These are phyloP conservation scores for Incumbomyces lentus DNA, from an alignment of 2,329 filamentous ascomycete species.

Conservation along the genomic window DNA sequence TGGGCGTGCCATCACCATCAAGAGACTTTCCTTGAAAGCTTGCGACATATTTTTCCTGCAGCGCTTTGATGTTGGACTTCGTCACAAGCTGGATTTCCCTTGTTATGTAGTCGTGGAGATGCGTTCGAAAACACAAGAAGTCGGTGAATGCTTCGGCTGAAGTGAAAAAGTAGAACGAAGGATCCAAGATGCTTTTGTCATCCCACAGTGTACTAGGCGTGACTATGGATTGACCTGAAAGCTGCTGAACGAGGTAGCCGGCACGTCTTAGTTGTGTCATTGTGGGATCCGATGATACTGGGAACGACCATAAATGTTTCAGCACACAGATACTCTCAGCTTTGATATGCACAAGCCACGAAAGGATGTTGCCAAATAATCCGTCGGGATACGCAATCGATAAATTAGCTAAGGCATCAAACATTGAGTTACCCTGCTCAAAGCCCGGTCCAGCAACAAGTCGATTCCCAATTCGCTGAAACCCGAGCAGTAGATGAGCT, in stretches of 20 bases:
- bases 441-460: slow-evolving; percentile 47
- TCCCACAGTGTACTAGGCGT: slow-evolving; percentile 65
- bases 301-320: slow-evolving; percentile 71
- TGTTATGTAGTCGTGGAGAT: slow-evolving; percentile 73
- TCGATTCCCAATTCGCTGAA: slow-evolving; percentile 59
- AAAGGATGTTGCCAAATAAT: slow-evolving; percentile 49
- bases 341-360: slow-evolving; percentile 61
- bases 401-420: slow-evolving; percentile 71
- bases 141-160: slow-evolving; percentile 62
- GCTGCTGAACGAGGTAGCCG: slow-evolving; percentile 68
- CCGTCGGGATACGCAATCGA: slow-evolving; percentile 58
- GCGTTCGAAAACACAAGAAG: slow-evolving; percentile 66
- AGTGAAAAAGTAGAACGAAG: slow-evolving; percentile 58
- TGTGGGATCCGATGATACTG: slow-evolving; percentile 63
- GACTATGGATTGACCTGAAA: slow-evolving; percentile 62
- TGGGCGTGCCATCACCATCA: slow-evolving; percentile 53
- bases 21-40: slow-evolving; percentile 66
- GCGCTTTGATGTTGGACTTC: slow-evolving; percentile 57
- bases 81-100: slow-evolving; percentile 73
- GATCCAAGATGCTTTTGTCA: slow-evolving; percentile 47
- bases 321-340: slow-evolving; percentile 63
- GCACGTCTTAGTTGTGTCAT: slow-evolving; percentile 69
- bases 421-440: slow-evolving; percentile 60
- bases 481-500: slow-evolving; percentile 82
- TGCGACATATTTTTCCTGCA: slow-evolving; percentile 55